phyloP scores from a whole-genome alignment of 169 alveolate species.

The Plasmodium knowlesi region DNA sequence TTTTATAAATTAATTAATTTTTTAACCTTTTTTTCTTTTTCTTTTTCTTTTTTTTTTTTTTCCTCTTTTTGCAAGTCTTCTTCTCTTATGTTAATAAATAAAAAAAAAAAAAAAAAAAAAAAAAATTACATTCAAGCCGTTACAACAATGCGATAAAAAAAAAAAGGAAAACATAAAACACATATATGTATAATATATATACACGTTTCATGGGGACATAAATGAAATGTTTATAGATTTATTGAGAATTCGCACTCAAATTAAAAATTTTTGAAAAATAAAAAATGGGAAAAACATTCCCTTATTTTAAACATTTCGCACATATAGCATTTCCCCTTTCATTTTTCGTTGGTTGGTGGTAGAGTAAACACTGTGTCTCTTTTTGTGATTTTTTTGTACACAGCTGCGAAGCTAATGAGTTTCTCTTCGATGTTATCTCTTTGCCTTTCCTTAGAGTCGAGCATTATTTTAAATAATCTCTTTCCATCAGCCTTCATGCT shows the following conservation, averaged over 20 bases:
- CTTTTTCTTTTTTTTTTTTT: slow-evolving; percentile 14
- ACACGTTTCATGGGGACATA: not conserved
- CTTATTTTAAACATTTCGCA: not conserved
- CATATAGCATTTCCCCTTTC: not conserved
- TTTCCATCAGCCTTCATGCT: slow-evolving; percentile 95
- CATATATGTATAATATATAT: slow-evolving; percentile 3
- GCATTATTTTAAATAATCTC: slow-evolving; percentile 92
- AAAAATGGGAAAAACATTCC: not conserved
- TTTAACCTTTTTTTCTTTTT: slow-evolving; percentile 2
- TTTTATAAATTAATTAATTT: slow-evolving; percentile 8
- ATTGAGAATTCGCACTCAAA: not conserved
- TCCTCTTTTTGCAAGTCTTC: slow-evolving; percentile 3
- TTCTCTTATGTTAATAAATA: slow-evolving; percentile 7
- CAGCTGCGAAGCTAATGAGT: slow-evolving; percentile 95
- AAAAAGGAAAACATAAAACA: slow-evolving; percentile 11
- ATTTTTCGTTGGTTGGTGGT: slow-evolving; percentile 75
- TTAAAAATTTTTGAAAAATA: slow-evolving; percentile 30
- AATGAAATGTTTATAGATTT: not conserved
- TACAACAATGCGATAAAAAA: not conserved
- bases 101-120: slow-evolving; percentile 23
- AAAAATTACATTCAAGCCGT: not conserved
- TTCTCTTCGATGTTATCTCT: slow-evolving; percentile 95
- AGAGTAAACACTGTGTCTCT: slow-evolving; percentile 94
- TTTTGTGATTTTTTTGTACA: slow-evolving; percentile 94
- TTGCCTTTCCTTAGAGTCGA: slow-evolving; percentile 96